These are phyloP conservation scores for Cladophialophora bantiana DNA, from an alignment of 2,329 filamentous ascomycete species.

Conservation along the genomic window DNA sequence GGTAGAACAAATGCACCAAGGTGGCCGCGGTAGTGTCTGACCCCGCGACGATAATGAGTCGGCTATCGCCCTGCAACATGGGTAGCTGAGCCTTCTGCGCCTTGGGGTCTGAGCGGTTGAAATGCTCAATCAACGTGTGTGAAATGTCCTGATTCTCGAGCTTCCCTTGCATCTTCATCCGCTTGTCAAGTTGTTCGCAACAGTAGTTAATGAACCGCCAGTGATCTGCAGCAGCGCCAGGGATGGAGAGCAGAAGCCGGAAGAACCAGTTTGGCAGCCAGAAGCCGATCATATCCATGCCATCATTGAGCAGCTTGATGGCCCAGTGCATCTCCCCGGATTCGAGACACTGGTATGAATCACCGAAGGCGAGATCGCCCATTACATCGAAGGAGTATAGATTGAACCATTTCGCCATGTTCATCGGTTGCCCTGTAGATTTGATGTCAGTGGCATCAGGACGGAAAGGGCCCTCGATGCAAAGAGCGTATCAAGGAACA, in stretches of 20 bases:
- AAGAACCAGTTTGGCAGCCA: constrained; percentile 39
- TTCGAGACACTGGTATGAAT: constrained; percentile 45
- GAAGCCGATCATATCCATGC: constrained; percentile 37
- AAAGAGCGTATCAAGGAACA: too few species aligned
- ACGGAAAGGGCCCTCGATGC: neutral
- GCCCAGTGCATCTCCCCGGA: constrained; percentile 44
- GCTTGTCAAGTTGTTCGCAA: constrained; percentile 43
- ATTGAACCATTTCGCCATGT: constrained; percentile 50
- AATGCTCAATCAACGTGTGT: constrained; percentile 41
- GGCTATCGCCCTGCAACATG: constrained; percentile 42
- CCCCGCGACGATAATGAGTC: constrained; percentile 44
- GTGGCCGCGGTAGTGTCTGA: constrained; percentile 53
- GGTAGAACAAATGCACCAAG: constrained; percentile 52
- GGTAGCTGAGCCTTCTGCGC: constrained; percentile 38
- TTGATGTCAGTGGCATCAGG: neutral
- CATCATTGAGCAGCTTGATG: constrained; percentile 48
- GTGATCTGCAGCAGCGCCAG: constrained; percentile 45
- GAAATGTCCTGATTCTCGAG: constrained; percentile 41
- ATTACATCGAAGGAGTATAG: constrained; percentile 47
- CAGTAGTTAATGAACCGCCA: constrained; percentile 49
- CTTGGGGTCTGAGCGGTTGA: constrained; percentile 30
- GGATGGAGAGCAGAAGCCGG: constrained; percentile 41
- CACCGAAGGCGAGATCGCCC: constrained; percentile 46
- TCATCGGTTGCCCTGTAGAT: constrained; percentile 40
- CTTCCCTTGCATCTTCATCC: constrained; percentile 42